phyloP scores from a whole-genome alignment of 2,329 filamentous ascomycete genomes.

The Exophiala aquamarina region DNA sequence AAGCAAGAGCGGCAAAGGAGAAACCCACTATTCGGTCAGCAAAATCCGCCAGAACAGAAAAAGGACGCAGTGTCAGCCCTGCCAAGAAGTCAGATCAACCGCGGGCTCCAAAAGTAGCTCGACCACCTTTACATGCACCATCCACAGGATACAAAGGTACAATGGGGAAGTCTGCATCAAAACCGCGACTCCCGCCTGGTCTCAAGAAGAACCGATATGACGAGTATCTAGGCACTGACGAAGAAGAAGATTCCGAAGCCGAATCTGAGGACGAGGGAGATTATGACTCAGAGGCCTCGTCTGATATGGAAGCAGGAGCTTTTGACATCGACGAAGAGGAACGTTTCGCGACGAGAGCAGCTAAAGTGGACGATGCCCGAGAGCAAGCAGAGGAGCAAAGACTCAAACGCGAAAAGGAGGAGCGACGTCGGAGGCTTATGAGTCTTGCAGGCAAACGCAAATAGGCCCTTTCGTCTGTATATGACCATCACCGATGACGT shows the following conservation, averaged over 20 bases:
- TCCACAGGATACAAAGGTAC: constrained; percentile 42
- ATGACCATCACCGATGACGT: too few relatives aligned
- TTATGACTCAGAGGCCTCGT: constrained; percentile 46
- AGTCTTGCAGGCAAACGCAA: constrained; percentile 34
- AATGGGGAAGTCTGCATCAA: constrained; percentile 36
- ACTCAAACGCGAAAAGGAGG: constrained; percentile 48
- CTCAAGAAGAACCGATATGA: constrained; percentile 27
- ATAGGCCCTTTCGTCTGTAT: constrained; percentile 6
- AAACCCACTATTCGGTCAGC: constrained; percentile 33
- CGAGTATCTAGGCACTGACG: constrained; percentile 48
- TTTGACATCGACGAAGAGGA: constrained; percentile 49
- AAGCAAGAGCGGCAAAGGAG: constrained; percentile 41
- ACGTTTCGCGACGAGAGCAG: constrained; percentile 38
- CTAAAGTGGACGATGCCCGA: constrained; percentile 48
- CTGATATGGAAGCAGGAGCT: constrained; percentile 53
- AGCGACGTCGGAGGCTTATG: constrained; percentile 43
- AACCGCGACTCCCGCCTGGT: constrained; percentile 31
- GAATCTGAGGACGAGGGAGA: constrained; percentile 40
- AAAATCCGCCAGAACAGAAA: constrained; percentile 10
- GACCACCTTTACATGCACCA: constrained; percentile 26
- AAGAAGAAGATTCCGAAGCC: constrained; percentile 44
- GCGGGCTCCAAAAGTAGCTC: constrained; percentile 16
- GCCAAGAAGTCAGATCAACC: constrained; percentile 34
- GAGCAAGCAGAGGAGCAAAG: constrained; percentile 43
- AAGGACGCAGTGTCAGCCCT: constrained; percentile 24